These are phyloP conservation scores for Spencermartinsiella ligniputridi DNA, from an alignment of 1,139 yeast species.

Conservation along the genomic window DNA sequence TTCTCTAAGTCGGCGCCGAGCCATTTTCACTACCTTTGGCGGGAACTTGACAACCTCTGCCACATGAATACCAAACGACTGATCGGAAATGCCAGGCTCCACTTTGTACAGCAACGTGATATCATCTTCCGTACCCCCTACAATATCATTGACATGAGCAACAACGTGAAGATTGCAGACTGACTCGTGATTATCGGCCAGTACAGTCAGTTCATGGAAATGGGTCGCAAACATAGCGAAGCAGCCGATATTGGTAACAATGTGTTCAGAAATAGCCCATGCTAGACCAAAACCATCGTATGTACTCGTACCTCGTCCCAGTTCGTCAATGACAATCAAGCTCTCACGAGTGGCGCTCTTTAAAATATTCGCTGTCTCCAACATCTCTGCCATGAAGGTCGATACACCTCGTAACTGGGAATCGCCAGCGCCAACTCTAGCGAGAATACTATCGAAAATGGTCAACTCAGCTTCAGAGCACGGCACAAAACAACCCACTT, in stretches of 20 bases:
- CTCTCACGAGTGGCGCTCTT: constrained; percentile 82
- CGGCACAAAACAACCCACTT: constrained; percentile 90
- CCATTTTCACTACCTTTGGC: constrained; percentile 81
- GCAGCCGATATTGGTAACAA: constrained; percentile 64
- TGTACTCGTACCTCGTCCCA: constrained; percentile 95
- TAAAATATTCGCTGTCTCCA: constrained; percentile 88
- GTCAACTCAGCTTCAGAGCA: constrained; percentile 68
- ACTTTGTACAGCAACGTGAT: constrained; percentile 87
- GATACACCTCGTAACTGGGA: constrained; percentile 95
- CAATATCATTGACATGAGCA: constrained; percentile 67
- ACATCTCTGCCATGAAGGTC: constrained; percentile 97
- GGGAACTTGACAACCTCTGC: constrained; percentile 96
- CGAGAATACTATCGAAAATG: constrained; percentile 83
- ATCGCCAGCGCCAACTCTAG: constrained; percentile 98
- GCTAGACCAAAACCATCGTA: constrained; percentile 98
- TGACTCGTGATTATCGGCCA: constrained; percentile 55
- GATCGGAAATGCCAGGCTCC: constrained; percentile 88
- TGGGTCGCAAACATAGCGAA: constrained; percentile 94
- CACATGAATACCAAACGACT: constrained; percentile 95
- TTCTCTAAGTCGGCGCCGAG: constrained; percentile 87
- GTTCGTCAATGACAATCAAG: constrained; percentile 85
- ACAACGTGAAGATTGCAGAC: constrained; percentile 87
- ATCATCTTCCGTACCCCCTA: constrained; percentile 46
- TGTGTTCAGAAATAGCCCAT: constrained; percentile 89
- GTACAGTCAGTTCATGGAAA: constrained; percentile 87